Evolutionary conservation across 2,329 filamentous ascomycete genomes (phyloP).

Genomic region (Fusarium sp.): DNA sequence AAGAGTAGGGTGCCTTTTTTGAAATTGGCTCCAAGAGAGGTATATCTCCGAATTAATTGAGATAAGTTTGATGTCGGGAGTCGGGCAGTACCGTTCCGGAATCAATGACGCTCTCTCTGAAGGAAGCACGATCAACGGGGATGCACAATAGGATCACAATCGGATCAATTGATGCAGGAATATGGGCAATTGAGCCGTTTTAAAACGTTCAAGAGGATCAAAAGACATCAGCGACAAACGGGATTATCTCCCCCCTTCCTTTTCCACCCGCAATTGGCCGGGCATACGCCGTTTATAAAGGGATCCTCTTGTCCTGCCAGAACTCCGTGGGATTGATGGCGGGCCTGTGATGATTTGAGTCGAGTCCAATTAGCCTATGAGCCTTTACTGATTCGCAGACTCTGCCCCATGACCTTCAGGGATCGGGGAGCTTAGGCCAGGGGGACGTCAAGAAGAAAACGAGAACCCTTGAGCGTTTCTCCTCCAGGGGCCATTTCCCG

Average conservation of each 20-base stretch:
- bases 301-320: background rate
- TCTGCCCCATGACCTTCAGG: background rate
- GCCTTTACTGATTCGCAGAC: slow-evolving; percentile 22
- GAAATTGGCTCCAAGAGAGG: background rate
- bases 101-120: slow-evolving; percentile 34
- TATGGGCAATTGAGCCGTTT: slow-evolving; percentile 15
- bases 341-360: slow-evolving; percentile 1
- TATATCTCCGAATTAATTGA: background rate
- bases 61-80: slow-evolving; percentile 10
- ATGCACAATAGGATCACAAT: background rate
- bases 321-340: slow-evolving; percentile 4
- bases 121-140: background rate
- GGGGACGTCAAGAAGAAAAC: slow-evolving; percentile 3
- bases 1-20: slow-evolving; percentile 7
- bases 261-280: slow-evolving; percentile 26
- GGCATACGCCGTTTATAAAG: slow-evolving; percentile 33
- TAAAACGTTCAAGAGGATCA: slow-evolving; percentile 9
- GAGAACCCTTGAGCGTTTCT: background rate
- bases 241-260: slow-evolving; percentile 1
- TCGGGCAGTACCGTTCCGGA: slow-evolving; percentile 34
- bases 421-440: slow-evolving; percentile 2
- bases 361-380: slow-evolving; percentile 33
- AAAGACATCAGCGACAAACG: slow-evolving; percentile 9
- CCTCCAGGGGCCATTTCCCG: slow-evolving; percentile 4
- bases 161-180: slow-evolving; percentile 11